Evolutionary conservation across 352 stramenopile species (phyloP), one percentile per base, ranked within the genome.

Genomic region (Globisporangium viniferum): DNA sequence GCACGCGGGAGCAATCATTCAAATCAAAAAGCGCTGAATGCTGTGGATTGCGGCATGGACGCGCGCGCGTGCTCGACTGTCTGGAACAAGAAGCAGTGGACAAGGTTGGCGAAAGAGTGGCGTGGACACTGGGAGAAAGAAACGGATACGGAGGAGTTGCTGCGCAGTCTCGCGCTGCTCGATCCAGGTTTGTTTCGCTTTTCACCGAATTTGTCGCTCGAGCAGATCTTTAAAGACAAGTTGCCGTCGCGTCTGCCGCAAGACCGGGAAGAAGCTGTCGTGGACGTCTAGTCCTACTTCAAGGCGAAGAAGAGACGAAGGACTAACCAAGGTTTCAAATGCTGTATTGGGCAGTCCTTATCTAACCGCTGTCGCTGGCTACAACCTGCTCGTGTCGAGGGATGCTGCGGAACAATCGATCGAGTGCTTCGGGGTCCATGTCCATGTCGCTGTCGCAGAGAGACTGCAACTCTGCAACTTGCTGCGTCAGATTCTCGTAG

Each of bases 191-290:
- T 71, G 20, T 73, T 65, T 62, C 27, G 67, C 59, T 54, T 83
- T 56, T 66, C 74, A 14, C 35, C 67, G 44, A 67, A 78, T 56
- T 39, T 92, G 53, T 78, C 76, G 5, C 67, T 93, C 27, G 77
- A 89, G 27, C 75, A 92, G 59, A 80, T 91, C 62, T 93, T 93
- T 62, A 92, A 91, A 27, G 82, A 91, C 44, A 91, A 90, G 61
- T 68, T 93, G 41, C 78, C 77, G 20, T 93, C 85, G 24, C 75
- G 85, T 49, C 72, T 91, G 5, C 80, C 78, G 41, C 83, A 91
- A 51, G 82, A 84, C 54, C 74, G 79, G 20, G 83, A 91, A 77
- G 79, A 90, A 77, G 82, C 83, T 12, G 81, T 90, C 5, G 85
- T 91, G 12, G 81, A 93, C 33, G 85, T 93, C 46, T 93, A 80